Evolutionary conservation across 2,329 filamentous ascomycete species (phyloP).

Genomic region (Microdochium paspali): DNA sequence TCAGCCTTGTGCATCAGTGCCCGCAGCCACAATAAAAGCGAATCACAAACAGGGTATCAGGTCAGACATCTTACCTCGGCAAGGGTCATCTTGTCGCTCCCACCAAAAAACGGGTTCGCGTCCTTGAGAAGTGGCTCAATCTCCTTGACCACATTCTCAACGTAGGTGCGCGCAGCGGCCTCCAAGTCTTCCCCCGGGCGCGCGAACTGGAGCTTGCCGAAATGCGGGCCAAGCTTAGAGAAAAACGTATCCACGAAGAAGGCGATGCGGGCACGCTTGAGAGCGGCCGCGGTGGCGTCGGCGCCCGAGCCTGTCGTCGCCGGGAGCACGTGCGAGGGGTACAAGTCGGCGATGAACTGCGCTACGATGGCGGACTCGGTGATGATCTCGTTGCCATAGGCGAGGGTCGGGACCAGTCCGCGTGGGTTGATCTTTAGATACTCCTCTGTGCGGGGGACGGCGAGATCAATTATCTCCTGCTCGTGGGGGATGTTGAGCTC

Average conservation of each 20-base stretch:
- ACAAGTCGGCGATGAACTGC: slow-evolving; percentile 58
- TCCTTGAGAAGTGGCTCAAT: slow-evolving; percentile 59
- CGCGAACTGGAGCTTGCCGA: slow-evolving; percentile 20
- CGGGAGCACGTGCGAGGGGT: slow-evolving; percentile 56
- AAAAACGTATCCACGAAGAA: slow-evolving; percentile 68
- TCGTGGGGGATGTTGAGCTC: slow-evolving; percentile 59
- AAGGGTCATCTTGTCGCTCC: slow-evolving; percentile 54
- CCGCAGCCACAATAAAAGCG: too few relatives aligned
- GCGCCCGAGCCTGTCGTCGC: slow-evolving; percentile 35
- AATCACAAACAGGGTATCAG: background rate
- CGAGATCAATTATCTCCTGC: slow-evolving; percentile 64
- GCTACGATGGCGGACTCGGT: slow-evolving; percentile 66
- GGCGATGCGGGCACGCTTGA: slow-evolving; percentile 55
- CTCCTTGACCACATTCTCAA: slow-evolving; percentile 54
- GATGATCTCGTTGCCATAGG: slow-evolving; percentile 58
- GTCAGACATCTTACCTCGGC: slow-evolving; percentile 57
- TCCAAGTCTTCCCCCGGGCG: slow-evolving; percentile 40
- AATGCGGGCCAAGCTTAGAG: slow-evolving; percentile 42
- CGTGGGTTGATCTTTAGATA: slow-evolving; percentile 73
- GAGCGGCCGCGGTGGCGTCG: slow-evolving; percentile 45
- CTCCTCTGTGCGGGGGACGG: slow-evolving; percentile 57
- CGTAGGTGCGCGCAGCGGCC: slow-evolving; percentile 35
- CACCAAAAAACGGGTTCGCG: slow-evolving; percentile 53
- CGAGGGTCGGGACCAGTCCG: slow-evolving; percentile 64
- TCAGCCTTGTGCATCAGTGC: too few relatives aligned